Percentiles rank a stretch among this genome's conserved stretches.
These are phyloP conservation scores for Fusarium sp. DNA, from an alignment of 2,329 filamentous ascomycete genomes.

Conservation along the genomic window DNA sequence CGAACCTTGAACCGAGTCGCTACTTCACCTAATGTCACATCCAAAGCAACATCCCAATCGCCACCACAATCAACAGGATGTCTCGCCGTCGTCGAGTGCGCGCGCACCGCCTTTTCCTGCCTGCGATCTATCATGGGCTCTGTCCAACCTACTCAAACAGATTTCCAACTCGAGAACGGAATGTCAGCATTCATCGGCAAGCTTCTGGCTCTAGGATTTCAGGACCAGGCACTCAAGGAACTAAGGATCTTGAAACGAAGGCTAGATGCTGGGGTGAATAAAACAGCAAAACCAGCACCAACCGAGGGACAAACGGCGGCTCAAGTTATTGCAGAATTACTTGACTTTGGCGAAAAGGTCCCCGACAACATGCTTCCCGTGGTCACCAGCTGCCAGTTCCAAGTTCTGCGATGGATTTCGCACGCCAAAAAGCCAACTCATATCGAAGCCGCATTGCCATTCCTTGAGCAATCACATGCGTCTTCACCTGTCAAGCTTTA, in stretches of 20 bases:
- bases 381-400: constrained; percentile 72
- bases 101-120: constrained; percentile 73
- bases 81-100: constrained; percentile 74
- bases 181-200: constrained; percentile 77
- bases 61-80: constrained; percentile 57
- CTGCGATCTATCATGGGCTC: constrained; percentile 69
- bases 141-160: constrained; percentile 65
- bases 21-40: constrained; percentile 60
- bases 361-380: constrained; percentile 62
- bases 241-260: constrained; percentile 73
- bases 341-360: constrained; percentile 68
- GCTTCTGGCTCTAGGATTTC: constrained; percentile 71
- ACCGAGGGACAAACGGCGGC: constrained; percentile 49
- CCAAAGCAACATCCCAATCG: constrained; percentile 50
- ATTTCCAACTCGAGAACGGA: constrained; percentile 77
- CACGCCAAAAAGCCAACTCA: constrained; percentile 68
- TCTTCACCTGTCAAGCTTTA: constrained; percentile 71
- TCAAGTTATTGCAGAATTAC: constrained; percentile 64
- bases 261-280: constrained; percentile 60
- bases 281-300: constrained; percentile 47
- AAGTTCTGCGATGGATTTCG: constrained; percentile 72
- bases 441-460: constrained; percentile 67
- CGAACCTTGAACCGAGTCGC: constrained; percentile 70
- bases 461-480: constrained; percentile 63
- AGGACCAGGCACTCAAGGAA: constrained; percentile 77